Base-by-base conservation (phyloP, 495 filamentous ascomycete species). In the Bryoglossum gracile region DNA sequence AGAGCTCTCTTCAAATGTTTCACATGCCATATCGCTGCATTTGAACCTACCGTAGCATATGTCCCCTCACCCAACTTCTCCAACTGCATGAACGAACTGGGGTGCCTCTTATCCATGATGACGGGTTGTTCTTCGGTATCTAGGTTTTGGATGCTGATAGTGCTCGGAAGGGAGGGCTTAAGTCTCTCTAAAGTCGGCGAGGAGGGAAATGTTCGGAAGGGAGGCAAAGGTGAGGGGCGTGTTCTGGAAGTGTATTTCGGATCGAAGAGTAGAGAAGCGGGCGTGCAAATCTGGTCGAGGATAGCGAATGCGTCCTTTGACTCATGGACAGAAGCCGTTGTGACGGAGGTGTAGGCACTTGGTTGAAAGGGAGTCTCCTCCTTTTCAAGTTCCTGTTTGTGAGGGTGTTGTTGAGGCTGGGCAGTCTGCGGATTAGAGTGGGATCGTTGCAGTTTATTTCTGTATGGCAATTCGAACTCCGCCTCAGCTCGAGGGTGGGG, bases 61-160 rank as follows among this genome's bases (percentile, higher is more conserved):
- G 92, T 98, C 46, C 92, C 92, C 76, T 98, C 92, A 63, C 92
- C 92, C 53, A 98, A 74, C 84, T 94, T 97, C 69, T 97, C 91
- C 66, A 97, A 80, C 80, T 97, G 91, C 79, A 95, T 90, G 71
- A 97, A 97, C 41, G 88, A 95, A 69, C 86, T 94, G 40, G 89
- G 89, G 58, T 92, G 86, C 58, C 89, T 80, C 65, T 86, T 84
- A 57, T 57, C 59, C 59, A 62, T 62, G 2, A 26, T 33, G 42
- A 17, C 46, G 32, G 33, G 9, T 11, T 42, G 32, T 33, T 44
- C 28, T 14, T 58, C 53, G 9, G 38, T 23, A 22, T 50, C 55
- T 17, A 62, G 46, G 26, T 48, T 56, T 46, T 51, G 55, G 17
- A 61, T 8, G 34, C 58, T 61, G 49, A 61, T 61, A 14, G 52